Base-by-base conservation (phyloP, 1,139 yeast genomes). In the Zhuliangozyma blackwelliae region DNA sequence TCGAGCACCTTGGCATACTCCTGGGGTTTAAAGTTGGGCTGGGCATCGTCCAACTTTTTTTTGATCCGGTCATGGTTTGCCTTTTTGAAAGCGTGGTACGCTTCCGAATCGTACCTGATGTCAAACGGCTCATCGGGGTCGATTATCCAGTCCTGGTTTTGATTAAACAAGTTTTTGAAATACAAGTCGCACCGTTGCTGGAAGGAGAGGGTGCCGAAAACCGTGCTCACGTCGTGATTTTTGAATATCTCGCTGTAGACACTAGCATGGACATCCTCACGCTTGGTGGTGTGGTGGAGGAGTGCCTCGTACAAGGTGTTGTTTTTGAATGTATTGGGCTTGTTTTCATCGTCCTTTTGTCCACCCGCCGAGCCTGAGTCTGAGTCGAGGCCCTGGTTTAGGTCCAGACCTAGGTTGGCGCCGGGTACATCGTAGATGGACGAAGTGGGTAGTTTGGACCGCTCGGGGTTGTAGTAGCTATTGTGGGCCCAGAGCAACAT, bases 111-210 rank as follows among this genome's bases (percentile, higher is more conserved):
- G 10, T 22, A 27, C 25, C 12, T 27, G 10, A 53, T 43, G 10
- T 49, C 49, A 22, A 50, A 51, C 23, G 50, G 47, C 25, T 45
- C 44, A 36, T 54, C 40, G 19, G 65, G 66, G 33, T 61, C 47
- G 11, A 61, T 36, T 28, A 39, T 45, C 68, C 65, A 61, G 39
- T 55, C 55, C 10, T 50, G 47, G 34, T 57, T 51, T 3, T 45
- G 31, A 1, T 47, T 37, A 41, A 50, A 59, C 22, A 63, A 44
- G 25, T 51, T 59, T 25, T 49, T 50, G 48, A 63, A 61, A 34
- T 55, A 61, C 32, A 62, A 51, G 38, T 61, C 65, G 48, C 68
- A 61, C 34, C 66, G 37, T 27, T 55, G 41, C 12, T 46, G 46
- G 33, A 60, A 59, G 23, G 41, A 35, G 12, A 61, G 43, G 28